Base-by-base conservation (phyloP, 768 basidiomycete species). In the Chlorophyllum brunneum region DNA sequence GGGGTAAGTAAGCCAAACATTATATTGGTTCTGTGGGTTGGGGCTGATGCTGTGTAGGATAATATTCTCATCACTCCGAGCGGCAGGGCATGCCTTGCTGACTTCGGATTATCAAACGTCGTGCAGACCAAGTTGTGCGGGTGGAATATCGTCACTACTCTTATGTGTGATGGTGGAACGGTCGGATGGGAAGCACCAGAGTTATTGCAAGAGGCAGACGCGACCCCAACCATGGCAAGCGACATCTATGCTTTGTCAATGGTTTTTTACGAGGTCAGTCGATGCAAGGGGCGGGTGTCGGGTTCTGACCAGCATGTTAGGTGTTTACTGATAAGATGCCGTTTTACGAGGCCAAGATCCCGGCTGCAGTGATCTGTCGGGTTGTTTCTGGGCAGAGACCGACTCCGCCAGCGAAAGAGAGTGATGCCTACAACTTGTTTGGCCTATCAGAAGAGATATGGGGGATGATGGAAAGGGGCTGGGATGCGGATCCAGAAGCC, bases 31-130 rank as follows among this genome's bases (percentile, higher is more conserved):
- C 30, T 38, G 5, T 24, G 22, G 23, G 41, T 6, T 24, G 23
- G n/a, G 10, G 24, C 23, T 5, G 11, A 20, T 15, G 20, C 9
- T 41, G 9, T 5, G n/a, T 11, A 65, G 61, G 23, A 18, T 4
- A 61, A 63, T 38, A 55, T 65, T 26, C 56, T 63, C 29, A 51
- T 65, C 3, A 46, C 59, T n/a, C 11, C 20, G 3, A 56, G 47
- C 10, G 63, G 59, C 10, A 38, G 55, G 26, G 62, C 62, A 5
- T 57, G 56, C 23, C 34, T 65, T 9, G 61, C 58, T 0, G 62
- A 63, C 37, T 63, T 65, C 30, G 62, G 62, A 2, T 39, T 65
- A 5, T 62, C 62, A 2, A 55, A 43, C 5, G 47, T 62, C 6
- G 48, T 45, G 6, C 43, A 47, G 8, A 16, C 40, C 6, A 20